Conservation (phyloP, 2,329 filamentous ascomycete genomes). For the Bipolaris oryzae region DNA sequence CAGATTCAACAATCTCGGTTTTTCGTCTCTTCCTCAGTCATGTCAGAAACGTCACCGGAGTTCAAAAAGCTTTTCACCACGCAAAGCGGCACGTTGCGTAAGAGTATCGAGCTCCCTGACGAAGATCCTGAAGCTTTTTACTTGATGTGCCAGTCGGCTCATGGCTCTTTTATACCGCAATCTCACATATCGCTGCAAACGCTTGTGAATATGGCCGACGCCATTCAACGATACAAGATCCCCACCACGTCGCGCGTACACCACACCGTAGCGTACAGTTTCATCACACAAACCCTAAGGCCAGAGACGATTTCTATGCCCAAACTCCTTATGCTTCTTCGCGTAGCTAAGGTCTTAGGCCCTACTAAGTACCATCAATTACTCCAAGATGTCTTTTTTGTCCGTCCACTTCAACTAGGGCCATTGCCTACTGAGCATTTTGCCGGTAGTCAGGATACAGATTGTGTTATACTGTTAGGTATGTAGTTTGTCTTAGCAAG, state of each 20-base stretch:
- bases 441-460: not conserved
- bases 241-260: slow-evolving; percentile 1
- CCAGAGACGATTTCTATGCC: slow-evolving; percentile 8
- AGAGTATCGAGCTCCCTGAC: slow-evolving; percentile 5
- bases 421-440: not conserved
- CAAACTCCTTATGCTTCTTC: slow-evolving; percentile 11
- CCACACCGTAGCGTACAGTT: slow-evolving; percentile 8
- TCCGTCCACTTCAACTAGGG: not conserved
- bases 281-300: slow-evolving; percentile 7
- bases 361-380: slow-evolving; percentile 3
- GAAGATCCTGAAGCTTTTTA: slow-evolving; percentile 10
- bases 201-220: slow-evolving; percentile 8
- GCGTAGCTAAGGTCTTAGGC: slow-evolving; percentile 7
- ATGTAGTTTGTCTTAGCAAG: not conserved
- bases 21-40: slow-evolving; percentile 11
- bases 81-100: not conserved
- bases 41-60: slow-evolving; percentile 4
- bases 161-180: slow-evolving; percentile 14
- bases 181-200: slow-evolving; percentile 13
- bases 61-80: slow-evolving; percentile 13
- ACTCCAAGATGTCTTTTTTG: slow-evolving; percentile 11
- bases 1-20: not conserved
- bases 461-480: slow-evolving; percentile 13
- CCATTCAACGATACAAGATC: slow-evolving; percentile 12
- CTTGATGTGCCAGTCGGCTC: slow-evolving; percentile 14